Evolutionary conservation across 2,329 filamentous ascomycete genomes (phyloP).

Genomic region (Aspergillus arachidicola): DNA sequence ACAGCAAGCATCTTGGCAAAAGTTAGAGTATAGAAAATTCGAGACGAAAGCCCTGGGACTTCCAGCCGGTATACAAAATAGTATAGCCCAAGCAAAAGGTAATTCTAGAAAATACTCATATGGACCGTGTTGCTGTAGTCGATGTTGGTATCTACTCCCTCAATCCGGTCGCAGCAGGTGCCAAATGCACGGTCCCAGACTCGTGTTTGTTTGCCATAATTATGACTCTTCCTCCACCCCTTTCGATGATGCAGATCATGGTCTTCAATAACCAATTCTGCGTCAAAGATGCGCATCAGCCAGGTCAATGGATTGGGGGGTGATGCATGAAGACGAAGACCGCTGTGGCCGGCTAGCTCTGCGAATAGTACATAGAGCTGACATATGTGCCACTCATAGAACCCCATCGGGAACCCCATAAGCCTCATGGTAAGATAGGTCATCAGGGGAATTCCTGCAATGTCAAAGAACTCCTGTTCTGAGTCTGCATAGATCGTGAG

Average conservation of each 20-base stretch:
- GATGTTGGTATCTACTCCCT: constrained; percentile 30
- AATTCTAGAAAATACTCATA: not conserved
- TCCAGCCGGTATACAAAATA: too few relatives aligned
- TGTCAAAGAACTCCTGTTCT: constrained; percentile 46
- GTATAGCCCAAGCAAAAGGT: too few relatives aligned
- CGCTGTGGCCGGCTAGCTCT: constrained; percentile 9
- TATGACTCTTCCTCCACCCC: constrained; percentile 29
- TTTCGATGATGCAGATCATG: constrained; percentile 40
- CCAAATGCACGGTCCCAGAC: constrained; percentile 38
- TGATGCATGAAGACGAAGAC: constrained; percentile 33
- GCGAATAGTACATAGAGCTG: constrained; percentile 45
- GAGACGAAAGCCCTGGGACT: fast-evolving
- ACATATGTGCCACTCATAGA: constrained; percentile 50
- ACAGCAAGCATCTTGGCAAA: too few relatives aligned
- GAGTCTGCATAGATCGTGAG: constrained; percentile 43
- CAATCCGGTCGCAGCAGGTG: constrained; percentile 37
- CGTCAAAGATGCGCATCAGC: constrained; percentile 34
- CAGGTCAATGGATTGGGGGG: constrained; percentile 36
- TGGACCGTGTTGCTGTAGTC: constrained; percentile 25
- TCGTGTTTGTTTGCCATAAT: constrained; percentile 32
- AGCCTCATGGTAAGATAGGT: constrained; percentile 38
- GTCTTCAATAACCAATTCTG: constrained; percentile 46
- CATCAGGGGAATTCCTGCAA: constrained; percentile 41
- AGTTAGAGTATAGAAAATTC: fast-evolving
- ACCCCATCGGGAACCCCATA: constrained; percentile 44